Base-by-base conservation (phyloP, 768 basidiomycete genomes). In the Lactifluus hygrophoroides region DNA sequence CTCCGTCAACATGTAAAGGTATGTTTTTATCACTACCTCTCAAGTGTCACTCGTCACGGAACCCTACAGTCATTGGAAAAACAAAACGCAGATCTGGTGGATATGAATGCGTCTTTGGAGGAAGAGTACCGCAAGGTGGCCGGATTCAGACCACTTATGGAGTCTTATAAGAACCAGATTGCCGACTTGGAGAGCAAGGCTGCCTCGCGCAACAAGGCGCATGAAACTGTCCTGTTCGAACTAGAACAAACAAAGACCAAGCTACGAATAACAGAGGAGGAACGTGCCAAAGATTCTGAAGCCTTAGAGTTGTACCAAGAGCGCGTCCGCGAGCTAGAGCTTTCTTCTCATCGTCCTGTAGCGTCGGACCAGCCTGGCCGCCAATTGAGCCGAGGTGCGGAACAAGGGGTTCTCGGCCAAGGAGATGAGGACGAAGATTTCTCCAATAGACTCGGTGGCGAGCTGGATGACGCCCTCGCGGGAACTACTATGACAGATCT, bases 401-500 rank as follows among this genome's bases (percentile, higher is more conserved):
- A 40, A 45, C 68, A 13, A 65, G 57, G 11, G 17, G 70, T 64
- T 2, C 72, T 69, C 9, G 70, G 66, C 17, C 72, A 73, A 42
- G 63, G 63, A 16, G 65, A 54, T 17, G 71, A 67, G 13, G 76
- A 77, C 57, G 78, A 79, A 37, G 76, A 76, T 63, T 68, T 72
- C 11, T 75, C 73, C 13, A 80, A 86, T 58, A 90, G 84, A 16
- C 77, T 95, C 2, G 88, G 84, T 40, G 84, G 85, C 27, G 94
- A 95, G 72, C 75, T 96, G n/a, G 90, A 93, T 58, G 84, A 93
- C 63, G 90, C 90, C 0, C 78, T 92, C 44, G 70, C 81, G 27
- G 90, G 90, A 25, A 88, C 84, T 47, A 92, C 88, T 11, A 94
- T 86, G 83, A 98, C 93, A 1, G 91, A 93, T 68, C 75, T 97